Evolutionary conservation across 805 yeast species (phyloP).

Genomic region (Pachysolen tannophilus): DNA sequence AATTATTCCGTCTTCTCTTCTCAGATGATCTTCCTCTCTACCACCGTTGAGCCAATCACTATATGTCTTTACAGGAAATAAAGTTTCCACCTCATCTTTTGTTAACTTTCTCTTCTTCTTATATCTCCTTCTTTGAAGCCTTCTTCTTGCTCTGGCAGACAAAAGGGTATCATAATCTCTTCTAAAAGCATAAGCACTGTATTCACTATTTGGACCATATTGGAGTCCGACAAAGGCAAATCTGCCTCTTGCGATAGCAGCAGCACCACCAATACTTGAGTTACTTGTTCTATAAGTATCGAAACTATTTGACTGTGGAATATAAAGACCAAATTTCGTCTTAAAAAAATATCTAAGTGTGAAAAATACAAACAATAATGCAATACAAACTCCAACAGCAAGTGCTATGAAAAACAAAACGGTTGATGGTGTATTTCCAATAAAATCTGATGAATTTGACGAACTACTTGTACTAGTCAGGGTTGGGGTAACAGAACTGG

Average conservation of each 20-base stretch:
- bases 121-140: constrained; percentile 29
- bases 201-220: background rate
- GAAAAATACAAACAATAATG: constrained; percentile 48
- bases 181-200: constrained; percentile 16
- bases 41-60: constrained; percentile 57
- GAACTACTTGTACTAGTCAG: background rate
- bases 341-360: constrained; percentile 53
- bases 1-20: constrained; percentile 29
- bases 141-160: constrained; percentile 16
- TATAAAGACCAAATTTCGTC: constrained; percentile 45
- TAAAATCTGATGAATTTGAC: constrained; percentile 11
- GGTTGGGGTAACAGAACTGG: too few species aligned
- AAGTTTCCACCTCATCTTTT: constrained; percentile 47
- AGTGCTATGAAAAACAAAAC: constrained; percentile 57
- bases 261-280: background rate
- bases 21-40: constrained; percentile 37
- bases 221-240: constrained; percentile 7
- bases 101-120: constrained; percentile 43
- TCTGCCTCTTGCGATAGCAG: constrained; percentile 7
- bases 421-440: constrained; percentile 48
- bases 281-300: constrained; percentile 8
- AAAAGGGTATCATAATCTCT: constrained; percentile 15
- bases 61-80: constrained; percentile 53
- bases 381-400: constrained; percentile 53
- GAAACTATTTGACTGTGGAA: constrained; percentile 23